Conservation (phyloP, 441 rosid genomes). For the Kokia cookei region DNA sequence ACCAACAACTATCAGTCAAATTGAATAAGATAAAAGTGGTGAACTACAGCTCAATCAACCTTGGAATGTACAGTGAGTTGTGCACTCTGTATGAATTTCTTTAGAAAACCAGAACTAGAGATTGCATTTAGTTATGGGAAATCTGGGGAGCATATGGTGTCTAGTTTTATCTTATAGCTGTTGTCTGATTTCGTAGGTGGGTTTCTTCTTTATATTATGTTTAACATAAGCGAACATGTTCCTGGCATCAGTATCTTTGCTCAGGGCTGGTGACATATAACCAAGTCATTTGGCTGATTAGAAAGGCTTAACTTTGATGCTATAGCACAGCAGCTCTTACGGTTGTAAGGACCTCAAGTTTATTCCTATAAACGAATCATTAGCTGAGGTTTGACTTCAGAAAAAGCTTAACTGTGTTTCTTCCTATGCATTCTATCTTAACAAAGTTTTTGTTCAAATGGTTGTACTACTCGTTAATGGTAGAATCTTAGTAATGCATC, state of each 20-base stretch:
- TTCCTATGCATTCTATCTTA: not conserved
- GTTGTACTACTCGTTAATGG: no score
- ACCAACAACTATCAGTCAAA: not conserved
- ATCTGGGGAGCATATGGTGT: not conserved
- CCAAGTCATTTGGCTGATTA: not conserved
- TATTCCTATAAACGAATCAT: not conserved
- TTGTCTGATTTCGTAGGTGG: not conserved
- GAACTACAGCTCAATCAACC: not conserved
- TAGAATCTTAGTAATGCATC: not conserved
- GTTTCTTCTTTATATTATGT: not conserved
- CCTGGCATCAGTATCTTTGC: not conserved
- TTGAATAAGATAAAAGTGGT: not conserved
- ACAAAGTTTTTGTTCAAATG: no score
- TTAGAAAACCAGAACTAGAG: not conserved
- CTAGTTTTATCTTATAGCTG: not conserved
- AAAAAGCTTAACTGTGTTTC: not conserved
- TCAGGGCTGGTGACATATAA: not conserved
- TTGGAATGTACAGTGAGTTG: not conserved
- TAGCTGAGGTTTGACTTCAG: not conserved
- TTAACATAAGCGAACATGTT: not conserved
- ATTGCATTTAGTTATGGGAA: not conserved
- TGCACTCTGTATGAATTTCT: not conserved
- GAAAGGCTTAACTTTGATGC: not conserved
- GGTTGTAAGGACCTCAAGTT: not conserved
- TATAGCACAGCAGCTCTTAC: not conserved